Percentiles rank a stretch among this genome's conserved stretches.
Conservation (phyloP, 2,329 filamentous ascomycete genomes). For the Daldinia sp. region DNA sequence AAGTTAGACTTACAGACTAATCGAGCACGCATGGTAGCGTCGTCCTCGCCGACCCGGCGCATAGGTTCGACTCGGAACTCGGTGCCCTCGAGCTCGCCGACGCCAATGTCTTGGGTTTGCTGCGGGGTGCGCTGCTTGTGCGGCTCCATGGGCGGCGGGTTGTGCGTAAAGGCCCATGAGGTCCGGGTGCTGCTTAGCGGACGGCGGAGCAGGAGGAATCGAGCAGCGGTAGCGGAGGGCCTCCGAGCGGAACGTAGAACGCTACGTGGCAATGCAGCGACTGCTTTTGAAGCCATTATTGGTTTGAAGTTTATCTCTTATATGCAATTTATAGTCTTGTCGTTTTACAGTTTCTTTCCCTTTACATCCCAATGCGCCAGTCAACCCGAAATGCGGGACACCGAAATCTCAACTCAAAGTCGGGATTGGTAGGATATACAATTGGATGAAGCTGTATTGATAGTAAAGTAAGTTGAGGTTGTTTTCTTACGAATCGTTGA, state of each 20-base stretch:
- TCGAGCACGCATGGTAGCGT: slow-evolving; percentile 85
- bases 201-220: slow-evolving; percentile 22
- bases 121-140: slow-evolving; percentile 29
- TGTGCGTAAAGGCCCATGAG: slow-evolving; percentile 35
- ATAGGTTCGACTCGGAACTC: slow-evolving; percentile 91
- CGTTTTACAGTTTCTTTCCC: background rate
- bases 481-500: slow-evolving; percentile 12
- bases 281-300: slow-evolving; percentile 38
- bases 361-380: background rate
- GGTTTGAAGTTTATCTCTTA: background rate
- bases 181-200: slow-evolving; percentile 29
- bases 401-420: slow-evolving; percentile 1
- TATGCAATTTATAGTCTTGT: background rate
- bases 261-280: slow-evolving; percentile 24
- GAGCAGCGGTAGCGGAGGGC: background rate
- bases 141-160: slow-evolving; percentile 44
- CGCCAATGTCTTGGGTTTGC: slow-evolving; percentile 66
- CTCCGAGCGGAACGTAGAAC: slow-evolving; percentile 39
- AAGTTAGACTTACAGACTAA: slow-evolving; percentile 67
- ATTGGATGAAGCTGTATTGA: background rate
- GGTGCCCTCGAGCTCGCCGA: slow-evolving; percentile 88
- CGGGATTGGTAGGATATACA: background rate
- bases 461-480: background rate
- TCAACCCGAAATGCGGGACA: background rate
- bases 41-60: slow-evolving; percentile 82